phyloP scores from a whole-genome alignment of 169 alveolate genomes.

The Eimeria maxima region DNA sequence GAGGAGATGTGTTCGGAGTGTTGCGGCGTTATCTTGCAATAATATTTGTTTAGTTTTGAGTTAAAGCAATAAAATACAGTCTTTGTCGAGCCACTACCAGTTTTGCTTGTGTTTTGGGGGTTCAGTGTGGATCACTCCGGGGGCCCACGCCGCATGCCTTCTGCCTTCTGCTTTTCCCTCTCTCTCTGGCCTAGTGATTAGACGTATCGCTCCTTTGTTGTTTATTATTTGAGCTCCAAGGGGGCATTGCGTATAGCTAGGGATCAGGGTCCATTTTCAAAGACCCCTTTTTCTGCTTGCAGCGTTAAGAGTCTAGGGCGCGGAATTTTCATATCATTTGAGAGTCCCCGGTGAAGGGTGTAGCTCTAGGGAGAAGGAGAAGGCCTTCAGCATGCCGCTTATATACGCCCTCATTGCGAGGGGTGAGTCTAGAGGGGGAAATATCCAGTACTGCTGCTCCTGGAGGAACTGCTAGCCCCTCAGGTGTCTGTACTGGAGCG shows the following conservation, averaged over 20 bases:
- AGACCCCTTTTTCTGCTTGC: not conserved
- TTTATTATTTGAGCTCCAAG: not conserved
- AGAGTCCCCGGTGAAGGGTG: slow-evolving; percentile 2
- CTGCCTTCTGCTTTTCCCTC: slow-evolving; percentile 5
- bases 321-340: not conserved
- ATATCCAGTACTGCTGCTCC: not conserved
- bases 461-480: not conserved
- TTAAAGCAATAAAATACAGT: not conserved
- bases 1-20: not conserved
- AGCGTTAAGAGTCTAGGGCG: not conserved
- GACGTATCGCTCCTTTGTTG: not conserved
- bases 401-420: slow-evolving; percentile 82
- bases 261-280: not conserved
- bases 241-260: not conserved
- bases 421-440: slow-evolving; percentile 24
- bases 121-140: not conserved
- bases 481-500: not conserved
- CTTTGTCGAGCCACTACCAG: not conserved
- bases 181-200: not conserved
- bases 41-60: not conserved
- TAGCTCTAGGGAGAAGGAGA: slow-evolving; percentile 20
- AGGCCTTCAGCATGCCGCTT: slow-evolving; percentile 63
- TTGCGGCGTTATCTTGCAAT: not conserved
- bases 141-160: slow-evolving; percentile 66
- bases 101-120: not conserved